Base-by-base conservation (phyloP, 306 rosid genomes). In the Fragaria ananassa region DNA sequence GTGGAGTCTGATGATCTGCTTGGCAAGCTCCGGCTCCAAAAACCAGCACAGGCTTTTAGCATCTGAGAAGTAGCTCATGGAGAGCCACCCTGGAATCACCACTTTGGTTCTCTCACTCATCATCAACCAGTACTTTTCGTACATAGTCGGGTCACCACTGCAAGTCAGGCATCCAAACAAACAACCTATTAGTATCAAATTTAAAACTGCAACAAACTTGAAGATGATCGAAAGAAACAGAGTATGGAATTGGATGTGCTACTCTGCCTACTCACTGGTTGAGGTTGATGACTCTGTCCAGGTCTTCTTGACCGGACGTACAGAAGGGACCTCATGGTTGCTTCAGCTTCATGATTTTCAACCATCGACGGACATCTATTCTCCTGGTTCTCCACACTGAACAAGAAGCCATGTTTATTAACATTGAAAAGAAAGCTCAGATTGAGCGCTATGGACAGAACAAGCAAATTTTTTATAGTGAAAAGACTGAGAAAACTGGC, bases 221-320 rank as follows among this genome's bases (percentile, higher is more conserved):
- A 67, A 13, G 19, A 50, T 3, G 12, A 75, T 15, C 14, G 49
- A 60, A 10, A 70, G 31, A 51, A 60, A 69, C 23, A 46, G 67
- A 37, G 17, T 23, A 2, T 9, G 49, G 81, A 14, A n/a, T 7
- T 19, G 12, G 10, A 57, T 57, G 39, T 31, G 3, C 34, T 10
- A 91, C n/a, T n/a, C n/a, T n/a, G n/a, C n/a, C n/a, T n/a, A n/a
- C 97, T 90, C 80, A 94, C 97, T 90, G 96, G 45, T 89, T 91
- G 3, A 94, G 87, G 71, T 91, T 86, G 81, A 94, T 75, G 1
- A 89, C 35, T 69, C 62, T 90, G 1, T 87, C 88, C 39, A 66
- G 74, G 17, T 15, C 80, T 46, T 82, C 87, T 2, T 71, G 67
- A 58, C 27, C 81, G 19, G 81, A 17, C 0, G 88, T 74, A 74